Percentiles rank a stretch among this genome's conserved stretches.
Conservation (phyloP, 1,139 yeast genomes). For the Pichia inconspicua region DNA sequence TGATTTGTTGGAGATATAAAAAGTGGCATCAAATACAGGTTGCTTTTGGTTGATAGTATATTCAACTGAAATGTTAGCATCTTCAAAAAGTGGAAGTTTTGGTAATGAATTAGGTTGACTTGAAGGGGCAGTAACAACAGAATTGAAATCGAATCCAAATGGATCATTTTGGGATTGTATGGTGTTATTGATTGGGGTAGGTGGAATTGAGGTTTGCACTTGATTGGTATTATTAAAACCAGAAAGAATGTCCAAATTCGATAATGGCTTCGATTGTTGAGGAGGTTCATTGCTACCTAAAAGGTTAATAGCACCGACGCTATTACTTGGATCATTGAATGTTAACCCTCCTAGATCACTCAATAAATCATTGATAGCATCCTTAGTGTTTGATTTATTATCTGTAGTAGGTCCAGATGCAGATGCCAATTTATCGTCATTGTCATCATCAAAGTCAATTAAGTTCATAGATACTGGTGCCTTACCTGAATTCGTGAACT, state of each 20-base stretch:
- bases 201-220: conserved; percentile 1
- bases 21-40: conserved; percentile 30
- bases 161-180: conserved; percentile 37
- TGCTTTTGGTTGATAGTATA: conserved; percentile 36
- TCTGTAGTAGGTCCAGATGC: conserved; percentile 1
- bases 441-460: conserved; percentile 59
- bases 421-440: conserved; percentile 33
- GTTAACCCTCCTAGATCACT: conserved; percentile 64
- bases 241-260: conserved; percentile 15
- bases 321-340: conserved; percentile 27
- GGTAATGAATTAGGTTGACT: conserved; percentile 27
- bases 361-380: conserved; percentile 56
- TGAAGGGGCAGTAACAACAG: conserved; percentile 16
- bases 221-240: conserved; percentile 10
- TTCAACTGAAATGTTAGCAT: conserved; percentile 46
- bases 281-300: conserved; percentile 29
- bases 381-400: conserved; percentile 31
- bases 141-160: conserved; percentile 42
- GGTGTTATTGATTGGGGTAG: background rate
- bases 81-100: conserved; percentile 33
- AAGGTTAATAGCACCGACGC: conserved; percentile 28
- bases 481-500: conserved; percentile 40
- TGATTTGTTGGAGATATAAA: conserved; percentile 42
- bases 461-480: conserved; percentile 40
- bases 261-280: conserved; percentile 5